Base-by-base conservation (phyloP, 169 alveolate genomes). In the Babesia ovata region DNA sequence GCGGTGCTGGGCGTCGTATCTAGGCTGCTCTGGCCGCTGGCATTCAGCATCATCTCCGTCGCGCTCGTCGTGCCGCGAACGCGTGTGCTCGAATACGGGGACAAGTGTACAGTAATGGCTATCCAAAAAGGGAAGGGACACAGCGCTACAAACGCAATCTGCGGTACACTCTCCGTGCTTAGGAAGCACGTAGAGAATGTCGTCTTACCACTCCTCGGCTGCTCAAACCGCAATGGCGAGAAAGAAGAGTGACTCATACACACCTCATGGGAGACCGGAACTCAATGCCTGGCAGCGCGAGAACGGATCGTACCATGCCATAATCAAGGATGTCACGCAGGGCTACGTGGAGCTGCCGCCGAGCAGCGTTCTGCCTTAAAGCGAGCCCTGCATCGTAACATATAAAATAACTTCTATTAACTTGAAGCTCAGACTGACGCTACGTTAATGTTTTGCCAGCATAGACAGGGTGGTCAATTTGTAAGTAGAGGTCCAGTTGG, bases 21-120 rank as follows among this genome's bases (percentile, higher is more conserved):
- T 10, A 75, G 24, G 28, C 29, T 53, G 13, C 70, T 83, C 24
- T 74, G 86, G 90, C 81, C 90, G 46, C n/a, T 75, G 17, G 45
- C 49, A 16, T 83, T 61, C 75, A 53, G 74, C 44, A 50, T 63
- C 49, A 39, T 49, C 22, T 75, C 90, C 13, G 82, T 83, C 33
- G 54, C 50, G 14, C 53, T 83, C 14, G 70, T 83, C 33, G 63
- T 72, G 29, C 86, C 86, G 22, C 62, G 75, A 4, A 45, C 81
- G 12, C 29, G 54, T 12, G 52, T 63, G 22, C 42, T 83, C 52
- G 73, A 83, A 33, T 14, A 46, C 33, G 60, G 42, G 4, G 86
- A 83, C 69, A 57, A 59, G 45, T 67, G 67, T 45, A 44, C 76
- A 19, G 63, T 66, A 14, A 24, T 53, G 54, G 72, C 59, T 19